Base-by-base conservation (phyloP, 441 rosid genomes). In the Mallotus japonicus region DNA sequence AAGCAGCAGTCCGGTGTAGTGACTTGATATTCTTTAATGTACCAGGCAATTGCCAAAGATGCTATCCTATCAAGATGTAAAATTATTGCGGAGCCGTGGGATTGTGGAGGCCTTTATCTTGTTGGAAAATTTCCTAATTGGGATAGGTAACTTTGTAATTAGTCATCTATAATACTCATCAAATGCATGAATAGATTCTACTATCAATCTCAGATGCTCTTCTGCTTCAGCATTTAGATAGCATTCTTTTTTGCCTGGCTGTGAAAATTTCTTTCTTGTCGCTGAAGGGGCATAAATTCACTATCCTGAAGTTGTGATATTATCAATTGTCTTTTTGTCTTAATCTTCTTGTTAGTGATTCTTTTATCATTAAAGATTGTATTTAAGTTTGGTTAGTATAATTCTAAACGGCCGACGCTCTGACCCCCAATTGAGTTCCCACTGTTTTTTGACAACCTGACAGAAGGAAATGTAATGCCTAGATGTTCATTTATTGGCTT, bases 11-110 rank as follows among this genome's bases (percentile, higher is more conserved):
- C 69, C 58, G 62, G 53, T 46, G 63, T 67, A 50, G 67, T 42
- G 62, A 76, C 57, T 73, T 65, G 19, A 54, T 61, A 46, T 72
- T 68, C 71, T 74, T 73, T 74, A 60, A 66, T 73, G 76, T 55
- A 70, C 71, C 87, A 95, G 98, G 98, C 90, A 50, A 95, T 91
- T 76, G 91, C 97, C 72, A 91, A 91, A 83, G 98, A 91, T 77
- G 85, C 87, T 50, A 73, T 77, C 70, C 81, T 95, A 62, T 90
- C 98, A 62, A 85, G 92, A 85, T 92, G 96, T 83, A 95, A 92
- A 85, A 85, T 95, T 68, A 92, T 92, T 82, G 84, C 98, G 24
- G 98, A 95, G 83, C 99, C 98, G 78, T 95, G 98, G 98, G 97
- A 92, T 78, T 95, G 98, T 85, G 93, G 92, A 68, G 98, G 97